Base-by-base conservation (phyloP, 345 rosid species). In the Xanthoceras sorbifolium region DNA sequence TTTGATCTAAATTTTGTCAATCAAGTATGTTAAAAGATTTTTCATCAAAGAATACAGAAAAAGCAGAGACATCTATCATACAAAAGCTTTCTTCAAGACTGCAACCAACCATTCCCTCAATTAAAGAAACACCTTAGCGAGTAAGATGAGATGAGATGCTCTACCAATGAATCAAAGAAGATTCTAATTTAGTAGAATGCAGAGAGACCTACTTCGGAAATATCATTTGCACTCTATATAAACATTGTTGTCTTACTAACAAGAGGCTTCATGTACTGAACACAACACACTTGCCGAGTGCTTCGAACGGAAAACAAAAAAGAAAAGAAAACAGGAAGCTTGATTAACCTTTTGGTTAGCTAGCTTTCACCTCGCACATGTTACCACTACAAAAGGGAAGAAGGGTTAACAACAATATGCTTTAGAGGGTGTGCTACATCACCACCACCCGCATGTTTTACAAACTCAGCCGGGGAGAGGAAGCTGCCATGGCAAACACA, bases 401-500 rank as follows among this genome's bases (percentile, higher is more conserved):
- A 78, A 22, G 90, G 87, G 79, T 79, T 89, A 23, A 94, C 92
- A 22, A 93, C 95, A 17, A 94, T 91, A 76, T 90, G 97, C 91
- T 88, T 88, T 26, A 94, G 82, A 0, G 98, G 97, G 75, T 94
- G 81, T 8, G 83, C 82, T 9, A 93, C 93, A 69, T 91, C 89
- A 2, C 80, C 64, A 0, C 95, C 95, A 7, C 98, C 97, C 2
- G 95, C 97, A 69, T 94, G 98, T 76, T 88, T 87, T 20, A 94
- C 93, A 52, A 94, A 94, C 79, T 93, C 97, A 0, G 95, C 93
- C 0, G 97, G 95, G 9, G 98, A 84, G 32, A 89, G 86, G 78
- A 93, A 93, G 80, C 84, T 91, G 46, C 98, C 97, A 76, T 93
- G 97, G 82, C 98, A 94, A 23, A 93, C 89, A 32, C 98, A 94